Conservation (phyloP, 306 rosid species). For the Begonia fuchsioides region DNA sequence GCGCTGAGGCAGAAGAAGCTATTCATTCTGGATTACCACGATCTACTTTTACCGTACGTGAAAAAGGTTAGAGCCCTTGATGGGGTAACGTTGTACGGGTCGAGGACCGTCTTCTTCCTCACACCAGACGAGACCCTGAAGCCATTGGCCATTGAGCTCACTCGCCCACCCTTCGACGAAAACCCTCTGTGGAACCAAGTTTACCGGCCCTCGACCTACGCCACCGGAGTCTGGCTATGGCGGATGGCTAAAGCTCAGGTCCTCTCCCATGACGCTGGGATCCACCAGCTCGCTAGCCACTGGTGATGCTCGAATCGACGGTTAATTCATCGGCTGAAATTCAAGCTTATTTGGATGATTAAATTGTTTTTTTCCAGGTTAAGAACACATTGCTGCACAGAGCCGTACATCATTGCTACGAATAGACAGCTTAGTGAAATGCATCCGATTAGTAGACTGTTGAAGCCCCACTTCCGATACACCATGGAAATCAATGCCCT, state of each 20-base stretch:
- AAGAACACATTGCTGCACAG: constrained; percentile 18
- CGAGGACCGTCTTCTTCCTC: constrained; percentile 24
- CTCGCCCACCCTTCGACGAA: constrained; percentile 16
- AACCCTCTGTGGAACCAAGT: constrained; percentile 21
- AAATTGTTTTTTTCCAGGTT: constrained; percentile 11
- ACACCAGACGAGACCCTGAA: constrained; percentile 16
- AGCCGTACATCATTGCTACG: constrained; percentile 23
- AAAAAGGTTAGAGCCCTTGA: constrained; percentile 18
- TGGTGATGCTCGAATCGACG: too few species aligned
- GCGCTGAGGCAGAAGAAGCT: constrained; percentile 19
- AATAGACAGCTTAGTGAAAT: constrained; percentile 23
- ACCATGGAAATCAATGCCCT: constrained; percentile 31
- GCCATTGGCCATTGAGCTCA: constrained; percentile 26
- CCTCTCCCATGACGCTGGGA: constrained; percentile 23
- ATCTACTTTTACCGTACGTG: constrained; percentile 19
- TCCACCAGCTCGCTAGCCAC: constrained; percentile 24
- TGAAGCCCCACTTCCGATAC: constrained; percentile 26
- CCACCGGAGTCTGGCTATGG: constrained; percentile 23
- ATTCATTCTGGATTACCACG: constrained; percentile 24
- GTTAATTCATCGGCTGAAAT: too few species aligned
- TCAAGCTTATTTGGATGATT: too few species aligned
- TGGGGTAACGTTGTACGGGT: constrained; percentile 23
- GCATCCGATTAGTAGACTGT: constrained; percentile 22
- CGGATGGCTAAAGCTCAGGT: constrained; percentile 23
- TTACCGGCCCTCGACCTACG: constrained; percentile 15